Conservation (phyloP, 75 land plant genomes). For the Adiantum capillusveneris region DNA sequence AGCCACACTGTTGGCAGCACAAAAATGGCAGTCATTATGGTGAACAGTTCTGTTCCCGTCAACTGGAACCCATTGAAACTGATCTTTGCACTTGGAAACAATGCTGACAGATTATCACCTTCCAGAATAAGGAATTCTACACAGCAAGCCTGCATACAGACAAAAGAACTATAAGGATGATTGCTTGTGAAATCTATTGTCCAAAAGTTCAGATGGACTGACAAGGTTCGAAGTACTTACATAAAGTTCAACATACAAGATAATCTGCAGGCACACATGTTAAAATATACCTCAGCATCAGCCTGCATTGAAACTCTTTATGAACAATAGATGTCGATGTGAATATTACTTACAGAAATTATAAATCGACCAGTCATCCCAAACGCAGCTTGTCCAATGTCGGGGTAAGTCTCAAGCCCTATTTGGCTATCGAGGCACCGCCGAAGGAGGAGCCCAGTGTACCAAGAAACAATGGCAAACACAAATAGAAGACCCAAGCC, state of each 20-base stretch:
- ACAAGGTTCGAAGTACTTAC: slow-evolving; percentile 45
- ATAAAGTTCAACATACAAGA: slow-evolving; percentile 66
- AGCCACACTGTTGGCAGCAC: slow-evolving; percentile 81
- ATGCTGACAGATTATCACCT: slow-evolving; percentile 60
- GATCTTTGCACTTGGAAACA: slow-evolving; percentile 67
- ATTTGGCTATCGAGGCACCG: slow-evolving; percentile 55
- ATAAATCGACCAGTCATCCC: slow-evolving; percentile 50
- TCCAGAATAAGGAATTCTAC: slow-evolving; percentile 70
- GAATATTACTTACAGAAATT: slow-evolving; percentile 40
- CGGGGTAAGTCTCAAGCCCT: slow-evolving; percentile 73
- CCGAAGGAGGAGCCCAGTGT: slow-evolving; percentile 62
- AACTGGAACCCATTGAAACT: slow-evolving; percentile 36
- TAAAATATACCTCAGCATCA: too few relatives aligned
- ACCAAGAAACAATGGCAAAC: slow-evolving; percentile 52
- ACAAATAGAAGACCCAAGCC: slow-evolving; percentile 41
- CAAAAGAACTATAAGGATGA: too few relatives aligned
- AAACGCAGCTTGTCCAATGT: slow-evolving; percentile 85
- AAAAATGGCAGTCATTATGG: slow-evolving; percentile 47
- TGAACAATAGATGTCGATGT: too few relatives aligned
- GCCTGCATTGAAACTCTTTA: too few relatives aligned
- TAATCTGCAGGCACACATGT: slow-evolving; percentile 42
- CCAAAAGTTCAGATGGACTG: too few relatives aligned
- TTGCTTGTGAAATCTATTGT: too few relatives aligned
- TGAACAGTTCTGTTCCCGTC: slow-evolving; percentile 37
- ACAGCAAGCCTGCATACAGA: slow-evolving; percentile 67